A percentile compares a stretch with the other conserved stretches of the same genome.
These are phyloP conservation scores for Ceratobasidium sp. DNA, from an alignment of 1,284 basidiomycete genomes.

Conservation along the genomic window DNA sequence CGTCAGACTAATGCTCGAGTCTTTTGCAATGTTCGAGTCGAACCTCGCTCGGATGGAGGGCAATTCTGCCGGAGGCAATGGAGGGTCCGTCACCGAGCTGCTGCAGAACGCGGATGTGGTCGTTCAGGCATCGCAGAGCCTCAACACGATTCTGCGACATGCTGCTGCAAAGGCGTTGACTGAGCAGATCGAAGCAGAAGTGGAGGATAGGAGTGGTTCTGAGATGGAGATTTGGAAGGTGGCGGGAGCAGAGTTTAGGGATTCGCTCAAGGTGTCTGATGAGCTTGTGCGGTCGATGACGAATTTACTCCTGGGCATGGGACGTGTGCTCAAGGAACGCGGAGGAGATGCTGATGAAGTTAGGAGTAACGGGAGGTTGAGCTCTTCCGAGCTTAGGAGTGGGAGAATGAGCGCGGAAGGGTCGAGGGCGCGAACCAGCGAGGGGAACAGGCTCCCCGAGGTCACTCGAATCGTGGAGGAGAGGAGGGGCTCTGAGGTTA, in stretches of 20 bases:
- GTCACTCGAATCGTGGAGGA: constrained; percentile 24
- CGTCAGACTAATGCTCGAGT: constrained; percentile 73
- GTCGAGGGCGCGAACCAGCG: constrained; percentile 18
- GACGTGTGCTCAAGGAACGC: constrained; percentile 72
- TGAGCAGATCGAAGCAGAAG: constrained; percentile 78
- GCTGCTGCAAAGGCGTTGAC: constrained; percentile 72
- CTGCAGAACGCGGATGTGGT: constrained; percentile 62
- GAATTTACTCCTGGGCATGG: constrained; percentile 76
- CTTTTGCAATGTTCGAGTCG: constrained; percentile 76
- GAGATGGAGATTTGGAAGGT: constrained; percentile 73
- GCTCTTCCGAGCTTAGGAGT: constrained; percentile 28
- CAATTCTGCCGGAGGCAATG: constrained; percentile 55
- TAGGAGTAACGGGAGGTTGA: constrained; percentile 25
- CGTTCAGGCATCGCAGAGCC: constrained; percentile 71
- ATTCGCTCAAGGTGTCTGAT: constrained; percentile 76
- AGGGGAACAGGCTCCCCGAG: constrained; percentile 5
- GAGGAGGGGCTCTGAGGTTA: constrained; percentile 24
- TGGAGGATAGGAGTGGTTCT: constrained; percentile 59
- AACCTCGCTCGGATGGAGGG: constrained; percentile 65
- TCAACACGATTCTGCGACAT: constrained; percentile 71
- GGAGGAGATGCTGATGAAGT: constrained; percentile 4
- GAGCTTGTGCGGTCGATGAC: constrained; percentile 81
- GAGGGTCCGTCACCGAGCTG: constrained; percentile 64
- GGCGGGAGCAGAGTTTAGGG: constrained; percentile 77
- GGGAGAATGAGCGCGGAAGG: constrained; percentile 41